Conservation (phyloP, 441 rosid species). For the Adansonia madagascariensis region DNA sequence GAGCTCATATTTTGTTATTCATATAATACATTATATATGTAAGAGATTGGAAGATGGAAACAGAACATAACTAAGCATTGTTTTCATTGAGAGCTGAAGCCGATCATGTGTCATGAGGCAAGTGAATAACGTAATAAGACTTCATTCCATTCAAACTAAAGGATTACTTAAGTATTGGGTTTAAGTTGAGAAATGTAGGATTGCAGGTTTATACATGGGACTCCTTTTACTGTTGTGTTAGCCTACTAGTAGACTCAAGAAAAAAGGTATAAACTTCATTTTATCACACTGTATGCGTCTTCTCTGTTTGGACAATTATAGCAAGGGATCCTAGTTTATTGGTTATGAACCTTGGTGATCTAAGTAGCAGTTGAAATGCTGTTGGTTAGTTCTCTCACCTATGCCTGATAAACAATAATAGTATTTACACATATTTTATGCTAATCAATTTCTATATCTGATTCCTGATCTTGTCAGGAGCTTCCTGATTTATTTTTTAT, state of each 20-base stretch:
- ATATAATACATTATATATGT: background rate
- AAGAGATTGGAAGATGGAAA: background rate
- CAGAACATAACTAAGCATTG: background rate
- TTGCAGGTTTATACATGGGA: background rate
- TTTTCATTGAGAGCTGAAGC: background rate
- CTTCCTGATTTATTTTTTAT: background rate
- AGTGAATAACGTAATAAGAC: background rate
- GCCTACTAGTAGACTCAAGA: background rate
- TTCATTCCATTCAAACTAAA: background rate
- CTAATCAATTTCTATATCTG: background rate
- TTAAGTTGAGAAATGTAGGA: background rate
- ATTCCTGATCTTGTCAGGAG: constrained; percentile 2
- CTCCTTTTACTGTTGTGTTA: background rate
- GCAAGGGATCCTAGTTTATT: constrained; percentile 15
- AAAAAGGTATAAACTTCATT: background rate
- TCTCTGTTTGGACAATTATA: constrained; percentile 17
- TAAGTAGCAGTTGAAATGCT: constrained; percentile 10
- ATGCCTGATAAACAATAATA: background rate
- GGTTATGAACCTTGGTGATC: background rate
- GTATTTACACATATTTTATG: background rate
- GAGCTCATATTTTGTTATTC: background rate
- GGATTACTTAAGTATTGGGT: background rate
- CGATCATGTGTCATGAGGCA: background rate
- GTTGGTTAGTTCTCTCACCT: background rate
- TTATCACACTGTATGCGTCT: background rate